Conservation (phyloP, 306 rosid species). For the Ormosia emarginata region DNA sequence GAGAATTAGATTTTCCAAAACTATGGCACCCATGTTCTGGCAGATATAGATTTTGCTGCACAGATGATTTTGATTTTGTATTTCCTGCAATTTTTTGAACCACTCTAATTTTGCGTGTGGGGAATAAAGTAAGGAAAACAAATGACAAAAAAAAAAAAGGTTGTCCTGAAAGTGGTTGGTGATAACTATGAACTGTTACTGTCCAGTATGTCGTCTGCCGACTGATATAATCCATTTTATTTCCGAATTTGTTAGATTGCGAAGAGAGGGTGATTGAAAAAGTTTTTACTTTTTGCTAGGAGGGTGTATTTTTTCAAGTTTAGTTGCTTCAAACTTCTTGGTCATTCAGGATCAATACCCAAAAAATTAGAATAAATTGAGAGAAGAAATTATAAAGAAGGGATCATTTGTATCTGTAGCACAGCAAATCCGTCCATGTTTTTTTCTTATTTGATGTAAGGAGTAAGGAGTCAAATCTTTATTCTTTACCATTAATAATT, state of each 20-base stretch:
- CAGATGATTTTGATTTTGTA: neutral
- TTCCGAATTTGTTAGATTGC: neutral
- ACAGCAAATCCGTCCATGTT: neutral
- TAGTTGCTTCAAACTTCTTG: neutral
- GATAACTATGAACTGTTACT: neutral
- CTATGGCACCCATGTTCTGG: neutral
- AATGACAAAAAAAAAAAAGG: neutral
- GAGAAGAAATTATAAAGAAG: neutral
- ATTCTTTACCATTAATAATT: neutral
- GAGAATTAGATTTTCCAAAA: slow-evolving; percentile 7
- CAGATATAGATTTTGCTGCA: neutral
- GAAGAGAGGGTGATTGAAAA: neutral
- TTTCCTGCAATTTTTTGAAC: neutral
- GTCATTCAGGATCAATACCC: neutral
- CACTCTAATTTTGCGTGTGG: neutral
- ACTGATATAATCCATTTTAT: neutral
- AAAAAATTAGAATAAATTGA: neutral
- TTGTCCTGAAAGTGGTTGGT: neutral
- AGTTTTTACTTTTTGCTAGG: neutral
- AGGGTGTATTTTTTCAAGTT: neutral
- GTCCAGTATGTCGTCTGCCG: neutral
- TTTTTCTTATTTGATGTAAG: neutral
- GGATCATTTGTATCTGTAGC: neutral
- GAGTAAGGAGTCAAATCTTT: neutral
- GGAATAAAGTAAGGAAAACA: neutral